Evolutionary conservation across 192 early-diverging fungal genomes (phyloP), one percentile per base, ranked within the genome.

Genomic region (Mortierella claussenii): DNA sequence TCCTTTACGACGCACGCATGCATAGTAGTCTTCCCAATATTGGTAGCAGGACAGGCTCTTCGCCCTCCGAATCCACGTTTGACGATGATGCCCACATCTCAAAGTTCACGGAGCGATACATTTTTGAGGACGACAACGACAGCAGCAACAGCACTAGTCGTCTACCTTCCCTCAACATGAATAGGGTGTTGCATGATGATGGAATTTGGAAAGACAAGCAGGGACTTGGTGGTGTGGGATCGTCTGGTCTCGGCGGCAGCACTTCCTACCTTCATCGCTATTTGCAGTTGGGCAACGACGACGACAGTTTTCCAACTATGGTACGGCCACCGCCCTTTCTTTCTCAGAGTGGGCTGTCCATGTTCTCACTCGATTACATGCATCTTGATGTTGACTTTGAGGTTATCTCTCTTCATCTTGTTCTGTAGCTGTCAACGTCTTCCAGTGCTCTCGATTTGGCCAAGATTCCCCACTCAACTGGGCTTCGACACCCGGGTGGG

Each of bases 121-220:
- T 83, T 21, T 78, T 79, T 67, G 82, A 83, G 40, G 82, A 83
- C 24, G 82, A 83, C 18, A 68, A 68, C 20, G 79, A 83, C 47
- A 67, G 23, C 5, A 34, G 42, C 0, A n/a, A n/a, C n/a, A 40
- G 37, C 37, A 47, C 55, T 12, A 59, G 58, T 42, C 63, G 66
- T 33, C 30, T 64, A 3, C 49, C 62, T 20, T 70, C 78, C 8
- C 33, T 80, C 23, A 61, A 80, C 18, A 80, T 80, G 64, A 67
- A 62, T 52, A 62, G 76, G 26, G 65, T 71, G 32, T 21, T 69
- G 34, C 63, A 79, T 46, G 63, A 80, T 20, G 62, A 68, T 53
- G 60, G 65, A 1, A 74, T 80, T 42, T 73, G 69, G 65, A 71
- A 73, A 24, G 68, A 68, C 59, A 59, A 64, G 55, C 63, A 73